These are phyloP conservation scores for Coniochaeta prunicola DNA, from an alignment of 2,329 filamentous ascomycete genomes.

Conservation along the genomic window DNA sequence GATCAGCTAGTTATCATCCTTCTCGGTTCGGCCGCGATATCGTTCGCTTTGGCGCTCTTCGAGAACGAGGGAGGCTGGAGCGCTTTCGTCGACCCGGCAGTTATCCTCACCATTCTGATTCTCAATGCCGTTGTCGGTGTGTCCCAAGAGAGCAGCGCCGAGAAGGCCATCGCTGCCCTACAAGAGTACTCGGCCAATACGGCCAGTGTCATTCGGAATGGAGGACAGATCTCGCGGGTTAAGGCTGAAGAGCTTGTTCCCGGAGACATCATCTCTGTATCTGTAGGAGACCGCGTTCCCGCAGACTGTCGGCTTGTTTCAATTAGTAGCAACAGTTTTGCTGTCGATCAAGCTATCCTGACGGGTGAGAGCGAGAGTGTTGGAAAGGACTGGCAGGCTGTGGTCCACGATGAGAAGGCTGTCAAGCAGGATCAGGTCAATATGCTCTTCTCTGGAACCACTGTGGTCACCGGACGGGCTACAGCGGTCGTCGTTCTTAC, in stretches of 20 bases:
- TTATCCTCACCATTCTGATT: slow-evolving; percentile 96
- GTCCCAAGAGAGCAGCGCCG: slow-evolving; percentile 95
- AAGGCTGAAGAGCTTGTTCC: slow-evolving; percentile 97
- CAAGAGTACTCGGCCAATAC: slow-evolving; percentile 99
- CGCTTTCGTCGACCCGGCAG: slow-evolving; percentile 90
- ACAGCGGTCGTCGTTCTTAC: slow-evolving; percentile 87
- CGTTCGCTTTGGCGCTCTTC: slow-evolving; percentile 86
- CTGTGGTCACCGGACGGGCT: slow-evolving; percentile 89
- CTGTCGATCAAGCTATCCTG: slow-evolving; percentile 91
- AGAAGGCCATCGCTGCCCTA: slow-evolving; percentile 95
- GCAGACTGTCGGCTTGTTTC: slow-evolving; percentile 86
- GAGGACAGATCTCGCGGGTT: slow-evolving; percentile 68
- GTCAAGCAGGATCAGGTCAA: slow-evolving; percentile 98
- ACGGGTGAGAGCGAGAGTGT: slow-evolving; percentile 98
- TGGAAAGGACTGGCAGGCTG: slow-evolving; percentile 63
- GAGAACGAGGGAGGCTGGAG: slow-evolving; percentile 93
- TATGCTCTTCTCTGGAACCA: slow-evolving; percentile 97
- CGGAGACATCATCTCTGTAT: slow-evolving; percentile 81
- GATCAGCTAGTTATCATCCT: slow-evolving; percentile 96
- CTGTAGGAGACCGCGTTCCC: slow-evolving; percentile 87
- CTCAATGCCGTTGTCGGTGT: slow-evolving; percentile 96
- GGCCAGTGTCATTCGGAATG: slow-evolving; percentile 82
- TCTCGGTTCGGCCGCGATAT: slow-evolving; percentile 84
- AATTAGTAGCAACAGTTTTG: slow-evolving; percentile 96
- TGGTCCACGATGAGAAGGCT: slow-evolving; percentile 70